A percentile compares a stretch with the other conserved stretches of the same genome.
Evolutionary conservation across 768 basidiomycete genomes (phyloP).

Genomic region (Crepidotus variabilis): DNA sequence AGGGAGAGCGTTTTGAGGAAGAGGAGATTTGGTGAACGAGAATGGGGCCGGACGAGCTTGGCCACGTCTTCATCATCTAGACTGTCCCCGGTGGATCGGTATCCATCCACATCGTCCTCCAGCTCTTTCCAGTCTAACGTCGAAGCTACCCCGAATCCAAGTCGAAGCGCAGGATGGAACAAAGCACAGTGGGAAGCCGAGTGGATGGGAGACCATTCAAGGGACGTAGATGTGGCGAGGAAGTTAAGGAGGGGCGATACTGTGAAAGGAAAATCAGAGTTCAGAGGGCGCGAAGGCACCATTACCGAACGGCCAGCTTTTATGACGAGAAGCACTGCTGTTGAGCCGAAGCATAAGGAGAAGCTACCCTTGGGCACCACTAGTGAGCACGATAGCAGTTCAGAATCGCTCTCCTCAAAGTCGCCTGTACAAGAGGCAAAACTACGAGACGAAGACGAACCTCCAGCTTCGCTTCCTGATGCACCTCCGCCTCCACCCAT

Average conservation of each 20-base stretch:
- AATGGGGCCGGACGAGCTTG: not conserved
- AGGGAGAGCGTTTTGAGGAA: not conserved
- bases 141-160: not conserved
- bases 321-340: no score
- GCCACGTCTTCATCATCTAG: not conserved
- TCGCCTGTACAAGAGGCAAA: not conserved
- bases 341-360: not conserved
- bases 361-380: not conserved
- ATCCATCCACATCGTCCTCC: not conserved
- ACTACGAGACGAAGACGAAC: not conserved
- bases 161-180: constrained; percentile 37
- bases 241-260: constrained; percentile 36
- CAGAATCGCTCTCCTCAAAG: not conserved
- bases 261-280: constrained; percentile 18
- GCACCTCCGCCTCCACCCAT: constrained; percentile 5
- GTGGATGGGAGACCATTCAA: constrained; percentile 58
- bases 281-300: constrained; percentile 22
- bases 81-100: not conserved
- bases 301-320: not conserved
- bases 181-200: constrained; percentile 66
- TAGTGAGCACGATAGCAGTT: not conserved
- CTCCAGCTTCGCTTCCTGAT: not conserved
- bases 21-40: not conserved
- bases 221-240: constrained; percentile 61
- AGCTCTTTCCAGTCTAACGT: not conserved